These are phyloP conservation scores for Zasmidium citrigriseum DNA, from an alignment of 2,329 filamentous ascomycete species.

Conservation along the genomic window DNA sequence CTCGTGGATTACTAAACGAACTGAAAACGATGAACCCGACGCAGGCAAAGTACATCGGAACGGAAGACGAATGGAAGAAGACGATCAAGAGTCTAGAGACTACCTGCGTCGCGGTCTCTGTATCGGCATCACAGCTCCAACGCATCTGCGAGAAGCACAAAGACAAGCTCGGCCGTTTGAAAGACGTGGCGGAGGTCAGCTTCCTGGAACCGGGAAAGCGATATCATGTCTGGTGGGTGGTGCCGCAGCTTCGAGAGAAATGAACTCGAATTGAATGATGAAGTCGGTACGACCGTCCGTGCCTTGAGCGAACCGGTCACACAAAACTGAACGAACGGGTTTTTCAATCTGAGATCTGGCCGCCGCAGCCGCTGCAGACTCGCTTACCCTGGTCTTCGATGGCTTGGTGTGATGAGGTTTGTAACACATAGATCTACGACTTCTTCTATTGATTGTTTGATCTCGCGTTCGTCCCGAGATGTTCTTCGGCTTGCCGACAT, in stretches of 20 bases:
- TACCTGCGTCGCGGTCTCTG: slow-evolving; percentile 32
- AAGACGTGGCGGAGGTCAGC: slow-evolving; percentile 33
- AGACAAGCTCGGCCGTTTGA: slow-evolving; percentile 8
- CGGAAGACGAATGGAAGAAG: slow-evolving; percentile 38
- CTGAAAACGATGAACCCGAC: slow-evolving; percentile 40
- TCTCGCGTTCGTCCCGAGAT: neutral
- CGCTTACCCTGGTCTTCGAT: neutral
- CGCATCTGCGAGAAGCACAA: slow-evolving; percentile 22
- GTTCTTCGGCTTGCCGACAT: neutral
- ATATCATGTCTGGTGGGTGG: slow-evolving; percentile 49
- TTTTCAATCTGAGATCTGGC: neutral
- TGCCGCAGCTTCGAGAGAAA: slow-evolving; percentile 43
- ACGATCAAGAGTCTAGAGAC: slow-evolving; percentile 37
- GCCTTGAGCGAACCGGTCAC: neutral
- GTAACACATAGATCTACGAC: neutral
- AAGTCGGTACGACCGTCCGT: neutral
- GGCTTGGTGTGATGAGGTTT: neutral
- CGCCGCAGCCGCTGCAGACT: neutral
- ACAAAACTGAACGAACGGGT: neutral
- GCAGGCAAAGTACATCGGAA: slow-evolving; percentile 38
- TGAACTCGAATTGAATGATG: slow-evolving; percentile 2
- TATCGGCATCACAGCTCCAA: slow-evolving; percentile 28
- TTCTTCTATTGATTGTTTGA: neutral
- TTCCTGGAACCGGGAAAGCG: slow-evolving; percentile 41
- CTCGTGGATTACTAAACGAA: slow-evolving; percentile 24